These are phyloP conservation scores for Wickerhamiella infanticola DNA, from an alignment of 1,139 yeast species.

Conservation along the genomic window DNA sequence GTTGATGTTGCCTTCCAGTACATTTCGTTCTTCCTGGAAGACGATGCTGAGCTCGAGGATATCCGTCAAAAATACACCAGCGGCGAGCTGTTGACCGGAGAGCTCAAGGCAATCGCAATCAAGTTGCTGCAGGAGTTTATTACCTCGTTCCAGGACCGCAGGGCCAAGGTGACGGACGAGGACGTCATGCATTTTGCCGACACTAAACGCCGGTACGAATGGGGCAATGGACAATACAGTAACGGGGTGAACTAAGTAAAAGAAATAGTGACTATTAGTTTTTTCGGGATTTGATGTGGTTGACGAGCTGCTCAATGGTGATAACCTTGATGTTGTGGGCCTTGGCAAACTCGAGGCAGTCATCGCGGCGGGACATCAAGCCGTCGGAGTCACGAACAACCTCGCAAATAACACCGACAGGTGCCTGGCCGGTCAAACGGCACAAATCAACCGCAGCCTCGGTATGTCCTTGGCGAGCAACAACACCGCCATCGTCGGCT, in stretches of 20 bases:
- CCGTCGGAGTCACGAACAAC: slow-evolving; percentile 89
- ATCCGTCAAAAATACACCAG: slow-evolving; percentile 51
- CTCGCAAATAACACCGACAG: slow-evolving; percentile 90
- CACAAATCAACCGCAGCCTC: slow-evolving; percentile 93
- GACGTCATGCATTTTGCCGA: slow-evolving; percentile 61
- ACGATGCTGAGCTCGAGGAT: slow-evolving; percentile 59
- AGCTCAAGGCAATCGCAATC: slow-evolving; percentile 80
- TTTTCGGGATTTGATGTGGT: slow-evolving; percentile 28
- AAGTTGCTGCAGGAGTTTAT: slow-evolving; percentile 68
- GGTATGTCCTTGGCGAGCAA: slow-evolving; percentile 86
- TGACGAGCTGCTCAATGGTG: slow-evolving; percentile 63
- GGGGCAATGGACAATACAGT: slow-evolving; percentile 43
- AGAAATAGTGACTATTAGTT: neutral
- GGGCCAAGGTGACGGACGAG: slow-evolving; percentile 52
- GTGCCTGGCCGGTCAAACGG: slow-evolving; percentile 56
- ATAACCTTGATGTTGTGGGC: slow-evolving; percentile 53
- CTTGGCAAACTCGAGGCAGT: slow-evolving; percentile 58
- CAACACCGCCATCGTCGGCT: slow-evolving; percentile 75
- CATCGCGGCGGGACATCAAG: slow-evolving; percentile 84
- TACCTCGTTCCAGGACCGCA: slow-evolving; percentile 61
- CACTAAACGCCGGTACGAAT: slow-evolving; percentile 57
- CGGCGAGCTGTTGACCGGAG: slow-evolving; percentile 84
- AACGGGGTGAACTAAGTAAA: slow-evolving; percentile 3
- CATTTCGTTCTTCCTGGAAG: slow-evolving; percentile 73
- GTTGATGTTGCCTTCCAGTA: slow-evolving; percentile 94